phyloP scores from a whole-genome alignment of 768 basidiomycete genomes.

The Kwoniella sp. region DNA sequence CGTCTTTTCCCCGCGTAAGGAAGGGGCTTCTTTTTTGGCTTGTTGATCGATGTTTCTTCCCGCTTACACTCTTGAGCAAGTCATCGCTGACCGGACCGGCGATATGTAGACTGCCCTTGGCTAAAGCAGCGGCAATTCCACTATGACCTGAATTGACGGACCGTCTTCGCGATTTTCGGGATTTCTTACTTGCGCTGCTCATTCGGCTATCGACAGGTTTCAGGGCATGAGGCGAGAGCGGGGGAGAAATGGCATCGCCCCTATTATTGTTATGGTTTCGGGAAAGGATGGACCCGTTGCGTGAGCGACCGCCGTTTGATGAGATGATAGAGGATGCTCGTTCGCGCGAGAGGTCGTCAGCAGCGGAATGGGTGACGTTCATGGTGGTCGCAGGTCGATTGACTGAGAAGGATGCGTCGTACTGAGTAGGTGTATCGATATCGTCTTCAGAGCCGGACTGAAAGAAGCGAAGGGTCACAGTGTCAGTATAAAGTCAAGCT shows the following conservation, averaged over 20 bases:
- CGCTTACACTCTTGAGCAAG: conserved; percentile 8
- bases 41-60: conserved; percentile 9
- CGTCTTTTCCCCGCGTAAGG: conserved; percentile 25
- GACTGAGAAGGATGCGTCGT: conserved; percentile 9
- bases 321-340: conserved; percentile 22
- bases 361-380: background rate
- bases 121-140: conserved; percentile 40
- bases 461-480: background rate
- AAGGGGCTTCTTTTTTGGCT: conserved; percentile 31
- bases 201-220: conserved; percentile 17
- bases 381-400: conserved; percentile 7
- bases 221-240: conserved; percentile 10
- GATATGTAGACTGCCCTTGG: conserved; percentile 34
- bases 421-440: conserved; percentile 17
- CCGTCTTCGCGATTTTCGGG: conserved; percentile 14
- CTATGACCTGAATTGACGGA: conserved; percentile 19
- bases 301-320: conserved; percentile 17
- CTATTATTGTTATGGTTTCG: background rate
- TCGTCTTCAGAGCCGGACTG: conserved; percentile 7
- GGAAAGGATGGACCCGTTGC: conserved; percentile 14
- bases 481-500: background rate
- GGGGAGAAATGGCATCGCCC: conserved; percentile 17
- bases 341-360: conserved; percentile 5
- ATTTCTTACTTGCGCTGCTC: conserved; percentile 18
- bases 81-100: conserved; percentile 23